phyloP scores from a whole-genome alignment of 192 early-diverging fungal genomes.

The Rhizophagus prolifer region DNA sequence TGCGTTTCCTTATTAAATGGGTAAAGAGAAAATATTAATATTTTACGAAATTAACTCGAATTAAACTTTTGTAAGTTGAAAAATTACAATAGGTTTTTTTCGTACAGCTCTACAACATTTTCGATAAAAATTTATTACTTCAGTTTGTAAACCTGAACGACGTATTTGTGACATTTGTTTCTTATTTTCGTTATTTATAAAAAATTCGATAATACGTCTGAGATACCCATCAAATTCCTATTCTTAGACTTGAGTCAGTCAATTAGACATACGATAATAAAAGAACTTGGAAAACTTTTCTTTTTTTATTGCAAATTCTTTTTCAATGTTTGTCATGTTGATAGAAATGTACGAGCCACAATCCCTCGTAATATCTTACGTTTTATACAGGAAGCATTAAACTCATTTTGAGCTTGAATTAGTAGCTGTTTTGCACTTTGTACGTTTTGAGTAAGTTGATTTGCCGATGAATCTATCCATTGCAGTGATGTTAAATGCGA shows the following conservation, averaged over 20 bases:
- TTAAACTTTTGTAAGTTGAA: background rate
- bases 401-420: background rate
- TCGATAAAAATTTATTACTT: slow-evolving; percentile 62
- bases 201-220: too few relatives aligned
- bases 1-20: slow-evolving; percentile 1
- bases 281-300: background rate
- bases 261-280: too few relatives aligned
- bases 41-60: background rate
- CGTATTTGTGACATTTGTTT: slow-evolving; percentile 2
- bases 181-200: too few relatives aligned
- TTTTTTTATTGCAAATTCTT: background rate
- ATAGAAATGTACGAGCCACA: too few relatives aligned
- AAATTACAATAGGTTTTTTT: slow-evolving; percentile 54
- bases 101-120: slow-evolving; percentile 58
- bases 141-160: slow-evolving; percentile 60
- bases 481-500: slow-evolving; percentile 86
- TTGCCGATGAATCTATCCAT: slow-evolving; percentile 83
- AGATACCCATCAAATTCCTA: too few relatives aligned
- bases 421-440: slow-evolving; percentile 37
- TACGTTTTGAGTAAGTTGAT: slow-evolving; percentile 57
- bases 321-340: background rate
- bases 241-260: too few relatives aligned
- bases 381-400: background rate
- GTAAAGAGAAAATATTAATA: background rate
- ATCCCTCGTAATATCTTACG: background rate